Conservation (phyloP, 331 rosid genomes). For the Acacia concinna region DNA sequence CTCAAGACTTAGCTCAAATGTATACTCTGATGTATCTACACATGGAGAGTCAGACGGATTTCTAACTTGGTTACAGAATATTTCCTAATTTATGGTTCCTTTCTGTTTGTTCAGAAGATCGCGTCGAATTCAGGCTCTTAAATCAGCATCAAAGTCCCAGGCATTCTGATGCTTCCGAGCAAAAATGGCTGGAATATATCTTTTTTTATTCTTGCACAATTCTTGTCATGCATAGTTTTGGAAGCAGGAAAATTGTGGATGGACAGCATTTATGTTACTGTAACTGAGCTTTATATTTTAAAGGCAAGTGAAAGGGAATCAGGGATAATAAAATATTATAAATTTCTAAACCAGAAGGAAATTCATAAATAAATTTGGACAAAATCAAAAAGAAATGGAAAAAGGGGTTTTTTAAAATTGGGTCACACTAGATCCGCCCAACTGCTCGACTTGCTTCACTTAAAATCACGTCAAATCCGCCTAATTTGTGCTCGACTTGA, state of each 20-base stretch:
- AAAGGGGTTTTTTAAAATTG: too few species aligned
- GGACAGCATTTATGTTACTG: conserved; percentile 22
- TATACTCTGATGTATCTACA: background rate
- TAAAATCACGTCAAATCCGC: too few species aligned
- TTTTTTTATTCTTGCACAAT: conserved; percentile 19
- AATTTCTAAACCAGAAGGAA: too few species aligned
- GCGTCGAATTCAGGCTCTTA: conserved; percentile 28
- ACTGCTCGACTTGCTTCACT: too few species aligned
- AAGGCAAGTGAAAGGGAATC: too few species aligned
- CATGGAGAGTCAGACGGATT: background rate
- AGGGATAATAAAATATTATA: too few species aligned
- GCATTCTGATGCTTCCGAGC: conserved; percentile 36
- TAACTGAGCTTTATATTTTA: too few species aligned
- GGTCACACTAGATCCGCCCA: too few species aligned
- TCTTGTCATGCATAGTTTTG: conserved; percentile 44
- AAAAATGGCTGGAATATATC: conserved; percentile 37
- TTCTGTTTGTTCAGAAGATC: conserved; percentile 34
- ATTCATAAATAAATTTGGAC: too few species aligned
- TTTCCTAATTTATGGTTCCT: conserved; percentile 12
- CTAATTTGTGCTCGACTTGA: too few species aligned
- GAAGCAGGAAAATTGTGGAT: conserved; percentile 40
- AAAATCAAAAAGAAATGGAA: too few species aligned
- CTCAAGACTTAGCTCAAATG: conserved; percentile 19
- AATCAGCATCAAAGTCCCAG: conserved; percentile 26
- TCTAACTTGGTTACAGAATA: background rate